Percentiles rank a stretch among this genome's conserved stretches.
Evolutionary conservation across 345 rosid species (phyloP).

Genomic region (Crucihimalaya himalaica): DNA sequence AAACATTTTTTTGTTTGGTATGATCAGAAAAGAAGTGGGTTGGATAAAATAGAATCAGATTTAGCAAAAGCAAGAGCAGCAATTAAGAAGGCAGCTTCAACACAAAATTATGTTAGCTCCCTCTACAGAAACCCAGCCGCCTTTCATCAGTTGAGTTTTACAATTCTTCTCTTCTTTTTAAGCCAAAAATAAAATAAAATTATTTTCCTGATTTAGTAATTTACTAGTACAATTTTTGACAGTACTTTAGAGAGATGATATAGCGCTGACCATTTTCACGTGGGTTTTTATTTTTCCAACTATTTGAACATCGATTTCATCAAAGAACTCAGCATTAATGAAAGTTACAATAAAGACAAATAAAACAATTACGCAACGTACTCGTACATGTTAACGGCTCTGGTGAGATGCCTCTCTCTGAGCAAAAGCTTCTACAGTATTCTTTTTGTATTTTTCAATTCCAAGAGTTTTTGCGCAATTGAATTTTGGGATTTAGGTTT

Average conservation of each 20-base stretch:
- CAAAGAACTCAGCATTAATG: neutral
- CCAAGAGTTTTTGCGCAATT: neutral
- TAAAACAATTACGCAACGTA: slow-evolving; percentile 14
- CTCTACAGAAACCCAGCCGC: slow-evolving; percentile 59
- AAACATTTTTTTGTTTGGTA: neutral
- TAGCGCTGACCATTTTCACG: slow-evolving; percentile 16
- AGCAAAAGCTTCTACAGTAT: slow-evolving; percentile 3
- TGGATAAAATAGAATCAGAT: slow-evolving; percentile 45
- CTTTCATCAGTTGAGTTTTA: slow-evolving; percentile 56
- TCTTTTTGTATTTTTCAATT: neutral
- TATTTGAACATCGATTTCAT: slow-evolving; percentile 10
- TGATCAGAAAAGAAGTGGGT: slow-evolving; percentile 38
- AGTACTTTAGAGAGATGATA: slow-evolving; percentile 8
- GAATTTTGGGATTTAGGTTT: neutral
- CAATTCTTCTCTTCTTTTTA: neutral
- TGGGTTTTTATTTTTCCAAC: neutral
- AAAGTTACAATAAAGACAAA: neutral
- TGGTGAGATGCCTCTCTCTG: slow-evolving; percentile 12
- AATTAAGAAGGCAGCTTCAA: slow-evolving; percentile 45
- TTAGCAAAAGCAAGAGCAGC: slow-evolving; percentile 56
- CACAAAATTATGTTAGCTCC: slow-evolving; percentile 46
- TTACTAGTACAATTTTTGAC: slow-evolving; percentile 3
- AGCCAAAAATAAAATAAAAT: neutral
- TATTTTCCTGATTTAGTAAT: neutral
- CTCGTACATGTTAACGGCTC: neutral